Evolutionary conservation across 2,329 filamentous ascomycete species (phyloP), one percentile per base, ranked within the genome.

Genomic region (Sphaerulina populicola): DNA sequence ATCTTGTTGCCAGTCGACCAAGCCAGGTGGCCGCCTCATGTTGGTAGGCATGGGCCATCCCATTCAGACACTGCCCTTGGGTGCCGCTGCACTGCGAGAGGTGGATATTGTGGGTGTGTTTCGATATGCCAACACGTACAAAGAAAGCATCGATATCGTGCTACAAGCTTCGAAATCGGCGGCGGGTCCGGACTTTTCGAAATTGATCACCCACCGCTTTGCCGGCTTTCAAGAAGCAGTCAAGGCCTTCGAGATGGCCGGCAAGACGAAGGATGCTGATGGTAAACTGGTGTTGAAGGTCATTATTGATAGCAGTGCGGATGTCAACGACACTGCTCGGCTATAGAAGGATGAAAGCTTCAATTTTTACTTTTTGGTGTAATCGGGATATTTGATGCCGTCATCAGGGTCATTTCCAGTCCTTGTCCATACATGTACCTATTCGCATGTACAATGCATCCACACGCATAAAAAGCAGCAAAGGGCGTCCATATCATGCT

Each of bases 31-130:
- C 14, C 83, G 82, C 60, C 74, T 88, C 44, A 77, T 89, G 66
- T 81, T 89, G 66, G 84, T 90, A 21, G 86, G 85, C 47, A 89
- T 89, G 85, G 86, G 86, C 35, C 85, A 79, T 4, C 85, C 85
- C 0, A 78, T 88, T 47, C 84, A 88, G 66, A 88, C 83, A 0
- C 74, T 89, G 1, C 85, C 85, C 1, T 72, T 90, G 41, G 85
- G 81, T 6, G 82, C 83, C 4, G 85, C 85, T 2, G 83, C 85
- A 36, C 72, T 88, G 27, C 78, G 84, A 35, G 86, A 90, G 69
- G 81, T 89, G 39, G 85, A 89, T 64, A 83, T 89, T 30, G 70
- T 88, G n/a, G 85, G 85, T 31, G 81, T 88, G 29, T 88, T 89
- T 70, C 77, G 85, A 43, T 89, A 89, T 60, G 83, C 83, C 15